Percentiles rank a stretch among this genome's conserved stretches.
phyloP scores from a whole-genome alignment of 2,329 filamentous ascomycete species.

The Phaeosphaeria sp. region DNA sequence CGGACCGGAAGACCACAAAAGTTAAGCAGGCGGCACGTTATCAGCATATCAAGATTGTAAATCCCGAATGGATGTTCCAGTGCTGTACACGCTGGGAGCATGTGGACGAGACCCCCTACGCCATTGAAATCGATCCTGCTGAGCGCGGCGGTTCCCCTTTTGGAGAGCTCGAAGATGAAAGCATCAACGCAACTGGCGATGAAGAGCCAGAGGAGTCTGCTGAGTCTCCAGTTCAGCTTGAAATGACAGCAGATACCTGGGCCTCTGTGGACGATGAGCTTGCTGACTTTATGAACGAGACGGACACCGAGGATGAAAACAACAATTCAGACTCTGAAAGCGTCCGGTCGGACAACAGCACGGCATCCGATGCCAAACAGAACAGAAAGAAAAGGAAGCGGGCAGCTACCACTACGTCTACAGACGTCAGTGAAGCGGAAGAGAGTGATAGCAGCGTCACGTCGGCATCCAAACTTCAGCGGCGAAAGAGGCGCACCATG shows the following conservation, averaged over 20 bases:
- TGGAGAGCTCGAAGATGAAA: conserved; percentile 53
- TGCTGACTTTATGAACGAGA: conserved; percentile 70
- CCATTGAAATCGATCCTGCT: conserved; percentile 76
- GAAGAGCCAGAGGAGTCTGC: conserved; percentile 40
- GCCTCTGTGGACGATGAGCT: conserved; percentile 72
- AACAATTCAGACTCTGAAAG: conserved; percentile 43
- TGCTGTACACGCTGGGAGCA: conserved; percentile 84
- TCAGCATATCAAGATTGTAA: conserved; percentile 86
- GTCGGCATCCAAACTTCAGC: conserved; percentile 52
- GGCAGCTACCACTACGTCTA: conserved; percentile 26
- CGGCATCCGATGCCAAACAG: conserved; percentile 27
- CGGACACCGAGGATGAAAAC: conserved; percentile 42
- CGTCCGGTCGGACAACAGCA: conserved; percentile 40
- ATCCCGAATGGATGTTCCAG: conserved; percentile 85
- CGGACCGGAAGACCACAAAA: conserved; percentile 81
- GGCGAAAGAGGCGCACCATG: conserved; percentile 56
- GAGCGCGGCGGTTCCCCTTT: conserved; percentile 55
- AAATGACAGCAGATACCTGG: conserved; percentile 46
- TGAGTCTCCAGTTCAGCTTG: conserved; percentile 31
- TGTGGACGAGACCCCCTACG: conserved; percentile 78
- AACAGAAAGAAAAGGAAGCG: conserved; percentile 48
- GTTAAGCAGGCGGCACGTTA: conserved; percentile 84
- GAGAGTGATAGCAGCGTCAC: conserved; percentile 49
- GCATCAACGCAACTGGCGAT: conserved; percentile 48
- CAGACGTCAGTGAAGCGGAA: conserved; percentile 46